Percentiles rank a stretch among this genome's conserved stretches.
Evolutionary conservation across 257 asterid species (phyloP).

Genomic region (Phtheirospermum japonicum): DNA sequence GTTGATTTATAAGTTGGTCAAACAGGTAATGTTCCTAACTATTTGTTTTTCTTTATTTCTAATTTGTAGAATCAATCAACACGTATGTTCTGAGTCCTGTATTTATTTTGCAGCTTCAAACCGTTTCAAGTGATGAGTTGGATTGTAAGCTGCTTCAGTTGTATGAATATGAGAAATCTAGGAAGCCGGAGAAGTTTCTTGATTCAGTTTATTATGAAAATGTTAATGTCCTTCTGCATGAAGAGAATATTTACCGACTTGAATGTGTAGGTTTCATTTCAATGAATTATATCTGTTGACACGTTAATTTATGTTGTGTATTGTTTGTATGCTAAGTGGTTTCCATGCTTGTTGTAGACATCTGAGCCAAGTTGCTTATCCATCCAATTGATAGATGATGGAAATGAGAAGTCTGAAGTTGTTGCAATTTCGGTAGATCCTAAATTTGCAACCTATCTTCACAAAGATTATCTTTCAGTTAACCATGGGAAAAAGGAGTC

Average conservation of each 20-base stretch:
- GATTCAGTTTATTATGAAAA: constrained; percentile 58
- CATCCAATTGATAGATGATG: constrained; percentile 90
- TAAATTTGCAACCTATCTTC: constrained; percentile 70
- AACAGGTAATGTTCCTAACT: constrained; percentile 51
- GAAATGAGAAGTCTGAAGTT: constrained; percentile 82
- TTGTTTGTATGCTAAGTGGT: constrained; percentile 27
- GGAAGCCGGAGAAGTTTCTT: constrained; percentile 45
- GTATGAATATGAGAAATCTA: constrained; percentile 47
- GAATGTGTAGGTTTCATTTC: constrained; percentile 65
- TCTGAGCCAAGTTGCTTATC: constrained; percentile 65
- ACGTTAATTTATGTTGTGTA: neutral
- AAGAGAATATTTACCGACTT: constrained; percentile 56
- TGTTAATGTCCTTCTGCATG: constrained; percentile 51
- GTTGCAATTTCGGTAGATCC: constrained; percentile 97
- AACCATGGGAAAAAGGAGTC: constrained; percentile 67
- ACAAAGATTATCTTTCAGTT: constrained; percentile 70
- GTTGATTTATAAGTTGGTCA: constrained; percentile 86
- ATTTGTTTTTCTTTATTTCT: constrained; percentile 1
- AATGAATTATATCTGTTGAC: neutral
- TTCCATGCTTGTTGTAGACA: constrained; percentile 50
- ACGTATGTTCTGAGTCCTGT: constrained; percentile 20
- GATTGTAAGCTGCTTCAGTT: constrained; percentile 49
- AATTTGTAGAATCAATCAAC: constrained; percentile 7
- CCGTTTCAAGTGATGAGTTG: constrained; percentile 46
- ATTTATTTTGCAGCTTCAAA: constrained; percentile 50